Evolutionary conservation across 139 green algal species (phyloP).

Genomic region (Pleodorina starrii): DNA sequence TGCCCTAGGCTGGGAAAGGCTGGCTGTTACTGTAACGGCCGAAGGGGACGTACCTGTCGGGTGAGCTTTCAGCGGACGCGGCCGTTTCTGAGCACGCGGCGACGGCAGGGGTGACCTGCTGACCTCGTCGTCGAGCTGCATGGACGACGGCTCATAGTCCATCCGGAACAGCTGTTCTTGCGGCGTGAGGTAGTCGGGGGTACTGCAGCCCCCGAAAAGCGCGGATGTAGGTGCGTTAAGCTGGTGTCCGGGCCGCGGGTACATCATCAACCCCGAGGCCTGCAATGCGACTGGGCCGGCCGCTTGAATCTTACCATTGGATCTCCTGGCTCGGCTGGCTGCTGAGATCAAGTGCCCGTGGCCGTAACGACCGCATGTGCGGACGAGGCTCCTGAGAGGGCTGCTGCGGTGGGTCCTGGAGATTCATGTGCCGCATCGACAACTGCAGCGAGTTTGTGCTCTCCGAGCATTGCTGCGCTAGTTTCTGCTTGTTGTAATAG

Average conservation of each 20-base stretch:
- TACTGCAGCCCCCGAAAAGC: conserved; percentile 42
- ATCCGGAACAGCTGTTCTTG: conserved; percentile 72
- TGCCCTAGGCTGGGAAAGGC: background rate
- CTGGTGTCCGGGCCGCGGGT: too few relatives aligned
- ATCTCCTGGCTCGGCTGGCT: conserved; percentile 55
- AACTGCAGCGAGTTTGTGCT: conserved; percentile 39
- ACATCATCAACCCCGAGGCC: too few relatives aligned
- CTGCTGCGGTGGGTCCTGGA: background rate
- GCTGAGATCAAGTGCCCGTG: conserved; percentile 48
- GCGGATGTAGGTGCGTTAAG: too few relatives aligned
- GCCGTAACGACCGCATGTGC: background rate
- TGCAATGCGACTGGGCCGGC: too few relatives aligned
- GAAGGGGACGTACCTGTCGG: background rate
- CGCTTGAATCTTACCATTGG: conserved; percentile 55
- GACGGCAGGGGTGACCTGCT: conserved; percentile 56
- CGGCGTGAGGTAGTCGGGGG: conserved; percentile 67
- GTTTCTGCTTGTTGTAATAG: conserved; percentile 45
- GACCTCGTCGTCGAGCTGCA: conserved; percentile 39
- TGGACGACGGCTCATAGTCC: conserved; percentile 58
- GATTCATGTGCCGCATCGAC: conserved; percentile 33
- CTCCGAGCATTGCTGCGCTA: conserved; percentile 37
- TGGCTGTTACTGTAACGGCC: background rate
- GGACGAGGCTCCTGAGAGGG: conserved; percentile 14
- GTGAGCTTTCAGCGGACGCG: conserved; percentile 14
- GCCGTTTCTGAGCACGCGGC: conserved; percentile 53